A percentile compares a stretch with the other conserved stretches of the same genome.
phyloP scores from a whole-genome alignment of 148 eudicot species.

The Spergularia marina region DNA sequence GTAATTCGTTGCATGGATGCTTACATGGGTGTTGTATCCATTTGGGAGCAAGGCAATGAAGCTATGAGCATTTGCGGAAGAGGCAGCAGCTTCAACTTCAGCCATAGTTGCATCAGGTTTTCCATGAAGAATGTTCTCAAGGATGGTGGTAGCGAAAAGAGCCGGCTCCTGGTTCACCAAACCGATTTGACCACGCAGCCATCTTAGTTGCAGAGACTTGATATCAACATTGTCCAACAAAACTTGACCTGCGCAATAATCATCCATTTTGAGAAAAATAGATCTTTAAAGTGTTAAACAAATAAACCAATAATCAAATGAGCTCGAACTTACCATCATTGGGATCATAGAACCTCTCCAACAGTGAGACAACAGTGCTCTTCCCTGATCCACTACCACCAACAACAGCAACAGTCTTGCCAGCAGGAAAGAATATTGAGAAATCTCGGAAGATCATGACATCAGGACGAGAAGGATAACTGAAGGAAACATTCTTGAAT shows the following conservation, averaged over 20 bases:
- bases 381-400: slow-evolving; percentile 99
- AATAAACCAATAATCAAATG: no score
- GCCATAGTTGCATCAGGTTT: slow-evolving; percentile 87
- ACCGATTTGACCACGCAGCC: slow-evolving; percentile 94
- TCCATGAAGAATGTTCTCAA: slow-evolving; percentile 89
- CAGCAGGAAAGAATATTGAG: slow-evolving; percentile 95
- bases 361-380: slow-evolving; percentile 94
- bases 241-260: slow-evolving; percentile 56
- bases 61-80: slow-evolving; percentile 97
- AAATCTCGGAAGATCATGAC: slow-evolving; percentile 85
- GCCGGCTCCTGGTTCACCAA: slow-evolving; percentile 99
- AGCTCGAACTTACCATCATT: slow-evolving; percentile 53
- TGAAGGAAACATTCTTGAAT: slow-evolving; percentile 82
- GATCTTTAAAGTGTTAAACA: no score
- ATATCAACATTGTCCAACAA: slow-evolving; percentile 86
- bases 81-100: slow-evolving; percentile 89
- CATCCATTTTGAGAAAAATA: slow-evolving; percentile 4
- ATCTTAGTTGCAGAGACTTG: slow-evolving; percentile 70
- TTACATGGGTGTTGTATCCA: slow-evolving; percentile 95
- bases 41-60: slow-evolving; percentile 90
- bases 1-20: slow-evolving; percentile 1
- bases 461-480: slow-evolving; percentile 97
- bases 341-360: slow-evolving; percentile 98
- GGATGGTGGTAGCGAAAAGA: slow-evolving; percentile 94
- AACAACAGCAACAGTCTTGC: slow-evolving; percentile 94